Conservation (phyloP, 2,329 filamentous ascomycete species). For the Fusarium temperatum region DNA sequence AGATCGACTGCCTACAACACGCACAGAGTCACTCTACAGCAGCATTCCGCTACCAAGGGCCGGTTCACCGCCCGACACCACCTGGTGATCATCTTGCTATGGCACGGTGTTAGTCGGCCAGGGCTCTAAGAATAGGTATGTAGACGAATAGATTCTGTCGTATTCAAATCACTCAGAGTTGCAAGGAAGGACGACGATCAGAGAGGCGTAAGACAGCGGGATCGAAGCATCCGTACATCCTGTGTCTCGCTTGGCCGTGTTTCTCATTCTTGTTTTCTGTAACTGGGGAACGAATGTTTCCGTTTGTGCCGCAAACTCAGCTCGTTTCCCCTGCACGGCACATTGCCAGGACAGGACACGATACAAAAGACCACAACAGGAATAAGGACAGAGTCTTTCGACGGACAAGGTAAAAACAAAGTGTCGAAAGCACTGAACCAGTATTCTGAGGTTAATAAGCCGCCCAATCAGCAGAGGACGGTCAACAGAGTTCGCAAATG, state of each 20-base stretch:
- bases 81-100: slow-evolving; percentile 20
- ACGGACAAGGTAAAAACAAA: slow-evolving; percentile 20
- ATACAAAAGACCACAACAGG: slow-evolving; percentile 8
- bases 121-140: slow-evolving; percentile 24
- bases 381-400: slow-evolving; percentile 1
- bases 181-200: slow-evolving; percentile 3
- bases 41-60: slow-evolving; percentile 22
- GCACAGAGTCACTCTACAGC: background rate
- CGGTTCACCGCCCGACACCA: slow-evolving; percentile 25
- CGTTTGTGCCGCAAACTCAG: slow-evolving; percentile 18
- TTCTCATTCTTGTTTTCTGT: slow-evolving; percentile 11
- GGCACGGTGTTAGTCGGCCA: slow-evolving; percentile 18
- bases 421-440: slow-evolving; percentile 9
- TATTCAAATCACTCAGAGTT: background rate
- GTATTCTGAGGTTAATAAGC: slow-evolving; percentile 13
- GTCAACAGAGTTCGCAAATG: slow-evolving; percentile 17
- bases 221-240: slow-evolving; percentile 6
- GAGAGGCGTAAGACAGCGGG: slow-evolving; percentile 15
- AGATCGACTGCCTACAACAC: slow-evolving; percentile 19
- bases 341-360: slow-evolving; percentile 2
- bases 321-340: slow-evolving; percentile 19
- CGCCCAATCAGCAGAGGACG: slow-evolving; percentile 23
- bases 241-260: slow-evolving; percentile 15
- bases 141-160: slow-evolving; percentile 4
- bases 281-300: slow-evolving; percentile 33